These are phyloP conservation scores for Flaveria trinervia DNA, from an alignment of 129 eudicot genomes.

Conservation along the genomic window DNA sequence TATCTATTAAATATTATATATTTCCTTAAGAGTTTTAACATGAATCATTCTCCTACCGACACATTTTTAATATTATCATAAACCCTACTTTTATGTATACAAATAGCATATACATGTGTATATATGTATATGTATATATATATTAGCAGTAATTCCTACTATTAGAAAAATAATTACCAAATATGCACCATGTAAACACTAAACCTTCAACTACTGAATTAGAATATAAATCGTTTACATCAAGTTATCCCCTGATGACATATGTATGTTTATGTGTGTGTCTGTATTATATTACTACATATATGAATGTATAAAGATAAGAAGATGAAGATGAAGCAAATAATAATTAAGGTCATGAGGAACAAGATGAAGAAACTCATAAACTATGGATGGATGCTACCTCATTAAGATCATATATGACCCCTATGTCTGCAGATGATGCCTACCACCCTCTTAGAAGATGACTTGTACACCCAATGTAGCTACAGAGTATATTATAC, in stretches of 20 bases:
- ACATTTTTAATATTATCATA: conserved; percentile 2
- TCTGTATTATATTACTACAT: no score
- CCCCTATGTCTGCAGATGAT: conserved; percentile 78
- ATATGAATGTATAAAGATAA: background rate
- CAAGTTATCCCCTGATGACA: no score
- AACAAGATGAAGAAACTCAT: conserved; percentile 44
- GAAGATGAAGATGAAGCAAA: background rate
- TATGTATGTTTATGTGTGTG: no score
- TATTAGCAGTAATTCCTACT: no score
- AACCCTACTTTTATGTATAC: background rate
- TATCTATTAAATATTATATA: background rate
- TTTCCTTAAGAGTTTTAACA: no score
- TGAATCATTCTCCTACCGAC: background rate
- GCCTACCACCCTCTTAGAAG: conserved; percentile 29
- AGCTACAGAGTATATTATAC: conserved; percentile 27
- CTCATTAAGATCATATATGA: conserved; percentile 52
- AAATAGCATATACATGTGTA: background rate
- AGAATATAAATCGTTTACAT: no score
- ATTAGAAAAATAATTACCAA: no score
- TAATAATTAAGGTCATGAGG: conserved; percentile 38
- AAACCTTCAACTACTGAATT: no score
- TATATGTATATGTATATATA: no score
- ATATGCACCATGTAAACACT: no score
- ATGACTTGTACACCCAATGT: conserved; percentile 43
- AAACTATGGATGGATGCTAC: conserved; percentile 48